Percentiles rank a stretch among this genome's conserved stretches.
Conservation (phyloP, 139 green algal genomes). For the Chlorella sp. region DNA sequence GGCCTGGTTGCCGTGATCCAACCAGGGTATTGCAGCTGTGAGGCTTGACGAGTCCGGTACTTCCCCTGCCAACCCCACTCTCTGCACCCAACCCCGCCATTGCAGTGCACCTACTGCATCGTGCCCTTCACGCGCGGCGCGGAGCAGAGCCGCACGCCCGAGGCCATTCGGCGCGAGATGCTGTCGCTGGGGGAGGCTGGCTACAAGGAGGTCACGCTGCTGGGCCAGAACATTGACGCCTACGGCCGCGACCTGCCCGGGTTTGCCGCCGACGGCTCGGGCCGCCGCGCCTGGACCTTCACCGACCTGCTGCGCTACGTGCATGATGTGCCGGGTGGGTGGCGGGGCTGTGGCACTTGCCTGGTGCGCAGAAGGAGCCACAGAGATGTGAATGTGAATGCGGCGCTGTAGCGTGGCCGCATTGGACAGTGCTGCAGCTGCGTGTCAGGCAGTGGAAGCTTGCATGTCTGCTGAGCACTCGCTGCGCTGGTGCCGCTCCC, state of each 20-base stretch:
- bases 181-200: slow-evolving; percentile 85
- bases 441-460: too few species aligned
- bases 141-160: slow-evolving; percentile 90
- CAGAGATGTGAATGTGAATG: too few species aligned
- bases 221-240: slow-evolving; percentile 97
- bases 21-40: too few species aligned
- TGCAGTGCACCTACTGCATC: slow-evolving; percentile 97
- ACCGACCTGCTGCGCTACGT: slow-evolving; percentile 93
- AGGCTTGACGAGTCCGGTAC: too few species aligned
- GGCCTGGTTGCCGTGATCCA: background rate
- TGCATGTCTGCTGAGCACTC: too few species aligned
- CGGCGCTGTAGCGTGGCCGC: too few species aligned
- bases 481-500: background rate
- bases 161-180: slow-evolving; percentile 80
- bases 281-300: slow-evolving; percentile 91
- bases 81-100: background rate
- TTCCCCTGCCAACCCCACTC: background rate
- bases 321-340: slow-evolving; percentile 77
- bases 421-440: too few species aligned
- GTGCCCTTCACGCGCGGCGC: slow-evolving; percentile 93
- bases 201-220: slow-evolving; percentile 97
- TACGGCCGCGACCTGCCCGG: slow-evolving; percentile 94
- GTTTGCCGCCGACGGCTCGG: slow-evolving; percentile 80
- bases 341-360: background rate
- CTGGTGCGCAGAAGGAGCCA: too few species aligned